phyloP scores from a whole-genome alignment of 257 asterid genomes.

The Solanum pinnatisectum region DNA sequence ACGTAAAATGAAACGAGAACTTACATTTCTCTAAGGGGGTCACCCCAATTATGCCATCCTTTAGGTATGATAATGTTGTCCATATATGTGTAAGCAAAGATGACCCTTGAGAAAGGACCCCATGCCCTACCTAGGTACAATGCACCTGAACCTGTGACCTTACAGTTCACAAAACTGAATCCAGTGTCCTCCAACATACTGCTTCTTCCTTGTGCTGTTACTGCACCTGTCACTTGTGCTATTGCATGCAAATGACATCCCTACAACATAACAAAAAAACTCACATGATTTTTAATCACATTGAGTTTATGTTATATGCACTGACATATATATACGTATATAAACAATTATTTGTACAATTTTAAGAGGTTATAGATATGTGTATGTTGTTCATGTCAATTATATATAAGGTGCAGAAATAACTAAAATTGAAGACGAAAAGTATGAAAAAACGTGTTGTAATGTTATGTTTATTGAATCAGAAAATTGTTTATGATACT shows the following conservation, averaged over 20 bases:
- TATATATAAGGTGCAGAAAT: neutral
- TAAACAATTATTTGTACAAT: neutral
- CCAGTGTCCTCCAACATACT: conserved; percentile 77
- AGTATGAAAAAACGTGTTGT: neutral
- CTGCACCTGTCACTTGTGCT: conserved; percentile 70
- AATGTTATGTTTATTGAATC: fast-evolving
- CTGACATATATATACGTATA: neutral
- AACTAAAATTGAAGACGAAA: neutral
- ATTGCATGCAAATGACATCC: conserved; percentile 73
- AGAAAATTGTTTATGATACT: fast-evolving
- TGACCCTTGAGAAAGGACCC: conserved; percentile 94
- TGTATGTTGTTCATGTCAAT: neutral
- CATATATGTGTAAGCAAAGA: conserved; percentile 83
- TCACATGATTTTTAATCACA: neutral
- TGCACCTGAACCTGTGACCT: conserved; percentile 90
- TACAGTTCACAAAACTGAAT: conserved; percentile 75
- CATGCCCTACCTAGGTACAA: conserved; percentile 96
- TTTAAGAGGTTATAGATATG: neutral
- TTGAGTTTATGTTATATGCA: neutral
- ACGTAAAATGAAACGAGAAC: neutral
- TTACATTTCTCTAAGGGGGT: conserved; percentile 84
- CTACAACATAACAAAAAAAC: conserved; percentile 11
- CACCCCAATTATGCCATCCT: conserved; percentile 98
- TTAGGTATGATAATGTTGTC: conserved; percentile 85
- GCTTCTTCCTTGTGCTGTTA: conserved; percentile 82